These are phyloP conservation scores for Scedosporium minutisporum DNA, from an alignment of 2,329 filamentous ascomycete genomes.

Conservation along the genomic window DNA sequence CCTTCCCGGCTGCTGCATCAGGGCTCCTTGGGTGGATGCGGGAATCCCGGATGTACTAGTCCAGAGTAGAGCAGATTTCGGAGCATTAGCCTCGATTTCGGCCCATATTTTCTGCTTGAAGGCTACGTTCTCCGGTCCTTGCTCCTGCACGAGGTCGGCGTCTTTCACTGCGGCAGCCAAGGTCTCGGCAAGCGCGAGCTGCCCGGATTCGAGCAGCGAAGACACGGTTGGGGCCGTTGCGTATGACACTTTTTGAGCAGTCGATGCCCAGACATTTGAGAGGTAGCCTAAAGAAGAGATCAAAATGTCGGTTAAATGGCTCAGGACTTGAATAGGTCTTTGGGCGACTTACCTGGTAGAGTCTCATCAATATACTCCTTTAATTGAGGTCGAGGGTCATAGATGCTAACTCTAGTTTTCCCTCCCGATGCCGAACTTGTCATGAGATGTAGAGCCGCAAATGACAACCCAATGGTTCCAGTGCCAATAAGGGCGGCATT, in stretches of 20 bases:
- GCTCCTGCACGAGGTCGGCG: conserved; percentile 48
- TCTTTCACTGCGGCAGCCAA: conserved; percentile 17
- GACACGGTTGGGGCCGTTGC: neutral
- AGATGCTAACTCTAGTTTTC: neutral
- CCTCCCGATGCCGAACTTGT: neutral
- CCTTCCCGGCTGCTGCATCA: conserved; percentile 19
- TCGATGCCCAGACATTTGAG: too few relatives aligned
- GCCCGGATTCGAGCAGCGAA: neutral
- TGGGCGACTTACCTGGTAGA: neutral
- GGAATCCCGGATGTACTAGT: conserved; percentile 48
- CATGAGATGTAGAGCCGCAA: too few relatives aligned
- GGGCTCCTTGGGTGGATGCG: conserved; percentile 33
- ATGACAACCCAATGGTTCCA: too few relatives aligned
- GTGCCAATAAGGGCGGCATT: too few relatives aligned
- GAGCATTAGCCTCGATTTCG: conserved; percentile 35
- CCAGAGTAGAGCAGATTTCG: conserved; percentile 39
- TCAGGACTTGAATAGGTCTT: too few relatives aligned
- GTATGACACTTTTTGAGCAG: neutral
- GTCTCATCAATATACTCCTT: neutral
- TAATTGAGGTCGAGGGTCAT: neutral
- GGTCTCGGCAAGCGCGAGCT: neutral
- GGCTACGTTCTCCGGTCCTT: conserved; percentile 41
- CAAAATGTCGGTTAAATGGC: too few relatives aligned
- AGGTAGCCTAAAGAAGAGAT: too few relatives aligned
- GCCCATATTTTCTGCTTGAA: conserved; percentile 45